These are phyloP conservation scores for Xylaria arbuscula DNA, from an alignment of 2,329 filamentous ascomycete species.

Conservation along the genomic window DNA sequence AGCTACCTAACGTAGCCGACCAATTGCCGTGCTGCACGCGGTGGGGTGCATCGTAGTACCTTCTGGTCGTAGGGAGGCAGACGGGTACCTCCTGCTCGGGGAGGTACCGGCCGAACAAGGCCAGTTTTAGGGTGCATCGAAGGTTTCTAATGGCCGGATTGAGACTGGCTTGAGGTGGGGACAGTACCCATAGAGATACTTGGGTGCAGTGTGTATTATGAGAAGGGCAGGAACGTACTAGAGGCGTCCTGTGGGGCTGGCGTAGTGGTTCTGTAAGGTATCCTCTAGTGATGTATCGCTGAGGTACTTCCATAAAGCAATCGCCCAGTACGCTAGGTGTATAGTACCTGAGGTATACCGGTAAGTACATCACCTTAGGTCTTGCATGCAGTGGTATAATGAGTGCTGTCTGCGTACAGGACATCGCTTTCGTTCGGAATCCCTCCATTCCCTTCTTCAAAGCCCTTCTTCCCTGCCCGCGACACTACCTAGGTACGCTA, in stretches of 20 bases:
- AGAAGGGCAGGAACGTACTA: background rate
- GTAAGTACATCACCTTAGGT: too few relatives aligned
- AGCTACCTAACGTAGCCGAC: background rate
- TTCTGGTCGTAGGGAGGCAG: background rate
- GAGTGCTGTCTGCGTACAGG: background rate
- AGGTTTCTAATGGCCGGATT: conserved; percentile 31
- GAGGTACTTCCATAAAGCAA: background rate
- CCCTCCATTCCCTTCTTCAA: conserved; percentile 1
- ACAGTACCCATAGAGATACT: too few relatives aligned
- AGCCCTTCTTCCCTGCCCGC: background rate
- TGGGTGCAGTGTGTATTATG: background rate
- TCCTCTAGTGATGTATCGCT: background rate
- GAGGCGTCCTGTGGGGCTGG: background rate
- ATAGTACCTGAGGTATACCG: background rate
- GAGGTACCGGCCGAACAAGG: background rate
- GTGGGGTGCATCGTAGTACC: background rate
- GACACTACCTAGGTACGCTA: background rate
- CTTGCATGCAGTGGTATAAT: background rate
- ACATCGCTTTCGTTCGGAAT: conserved; percentile 9
- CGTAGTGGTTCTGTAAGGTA: background rate
- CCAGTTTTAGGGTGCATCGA: background rate
- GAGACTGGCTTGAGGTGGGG: conserved; percentile 17
- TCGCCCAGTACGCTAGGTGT: background rate
- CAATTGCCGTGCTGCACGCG: background rate
- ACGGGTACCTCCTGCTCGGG: conserved; percentile 3